These are phyloP conservation scores for Tulasnella sp. DNA, from an alignment of 768 basidiomycete species.

Conservation along the genomic window DNA sequence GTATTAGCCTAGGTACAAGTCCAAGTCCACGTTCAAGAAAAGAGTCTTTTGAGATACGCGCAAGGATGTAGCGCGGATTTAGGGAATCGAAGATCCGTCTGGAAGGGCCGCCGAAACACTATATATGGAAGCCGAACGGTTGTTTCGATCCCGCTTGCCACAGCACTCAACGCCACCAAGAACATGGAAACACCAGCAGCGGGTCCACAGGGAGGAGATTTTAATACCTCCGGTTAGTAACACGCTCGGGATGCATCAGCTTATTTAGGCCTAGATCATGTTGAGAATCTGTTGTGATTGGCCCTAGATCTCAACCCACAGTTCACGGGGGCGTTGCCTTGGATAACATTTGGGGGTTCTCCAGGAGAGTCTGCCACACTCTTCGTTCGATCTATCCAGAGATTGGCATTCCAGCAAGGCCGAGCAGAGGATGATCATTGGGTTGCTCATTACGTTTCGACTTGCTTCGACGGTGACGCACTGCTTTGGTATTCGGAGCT, in stretches of 20 bases:
- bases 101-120: too few species aligned
- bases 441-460: slow-evolving; percentile 5
- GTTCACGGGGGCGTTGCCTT: neutral
- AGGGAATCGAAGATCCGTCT: too few species aligned
- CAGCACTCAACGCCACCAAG: neutral
- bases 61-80: too few species aligned
- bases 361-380: neutral
- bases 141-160: too few species aligned
- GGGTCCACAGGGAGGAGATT: neutral
- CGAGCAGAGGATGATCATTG: neutral
- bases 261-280: neutral
- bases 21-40: too few species aligned
- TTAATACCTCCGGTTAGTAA: neutral
- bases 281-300: neutral
- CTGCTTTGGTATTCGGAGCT: slow-evolving; percentile 1
- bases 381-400: neutral
- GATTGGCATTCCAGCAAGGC: neutral
- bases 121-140: too few species aligned
- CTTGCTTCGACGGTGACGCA: slow-evolving; percentile 7
- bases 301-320: neutral
- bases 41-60: too few species aligned
- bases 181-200: neutral
- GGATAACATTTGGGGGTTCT: neutral
- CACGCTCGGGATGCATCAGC: neutral
- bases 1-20: too few species aligned